Base-by-base conservation (phyloP, 2,329 filamentous ascomycete species). In the Hyphodiscus sp. region DNA sequence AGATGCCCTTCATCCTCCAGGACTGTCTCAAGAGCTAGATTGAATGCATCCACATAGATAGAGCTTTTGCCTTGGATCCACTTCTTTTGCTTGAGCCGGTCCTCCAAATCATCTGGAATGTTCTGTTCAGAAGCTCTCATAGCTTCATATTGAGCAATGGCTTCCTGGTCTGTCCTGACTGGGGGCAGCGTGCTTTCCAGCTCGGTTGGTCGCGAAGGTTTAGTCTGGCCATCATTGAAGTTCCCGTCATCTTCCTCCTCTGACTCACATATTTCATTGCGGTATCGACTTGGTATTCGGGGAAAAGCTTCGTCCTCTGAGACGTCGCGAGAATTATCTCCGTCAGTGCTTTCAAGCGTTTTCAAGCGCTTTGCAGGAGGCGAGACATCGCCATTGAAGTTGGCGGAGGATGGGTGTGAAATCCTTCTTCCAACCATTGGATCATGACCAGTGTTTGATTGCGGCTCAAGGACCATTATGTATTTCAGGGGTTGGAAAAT, bases 11-110 rank as follows among this genome's bases (percentile, higher is more conserved):
- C 94, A 53, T 97, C 89, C 47, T 89, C 84, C 13, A 97, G 73
- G 2, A 99, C 94, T 0, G 89, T 96, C 55, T 92, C 85, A 47
- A 99, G 74, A 1, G 92, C 90, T 15, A 97, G 76, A 65, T 96
- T 96, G 75, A 99, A 99, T 0, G 94, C 94, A 71, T 99, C 94
- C 18, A 96, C 90, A 64, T 99, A 99, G 52, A 99, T 89, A 1
- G 91, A 97, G 65, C 85, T 95, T 67, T 83, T 85, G 0, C 90
- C 89, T 63, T 78, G 82, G 4, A 83, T 71, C 89, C 89, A 96
- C 55, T 73, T 79, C 49, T 74, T 75, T 49, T 82, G 72, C 53
- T 76, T 76, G 15, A 86, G 65, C 8, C 80, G 74, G 41, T 75
- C 72, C 57, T 78, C 75, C 5, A 75, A 65, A 59, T 63, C 51